Evolutionary conservation across 176 grass and related monocot species (phyloP).

Genomic region (Paspalum vaginatum): DNA sequence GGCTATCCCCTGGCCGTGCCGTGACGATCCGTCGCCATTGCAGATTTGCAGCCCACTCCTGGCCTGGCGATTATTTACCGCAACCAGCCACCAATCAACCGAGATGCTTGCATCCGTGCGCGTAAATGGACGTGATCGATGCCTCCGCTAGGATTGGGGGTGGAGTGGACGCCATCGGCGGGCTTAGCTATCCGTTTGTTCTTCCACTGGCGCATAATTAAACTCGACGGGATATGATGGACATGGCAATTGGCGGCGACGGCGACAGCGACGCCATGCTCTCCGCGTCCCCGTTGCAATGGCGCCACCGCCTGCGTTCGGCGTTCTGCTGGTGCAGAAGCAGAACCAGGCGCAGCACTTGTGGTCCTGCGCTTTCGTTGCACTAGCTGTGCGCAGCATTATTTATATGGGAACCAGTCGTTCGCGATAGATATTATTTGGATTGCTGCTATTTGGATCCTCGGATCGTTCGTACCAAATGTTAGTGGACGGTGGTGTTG

Average conservation of each 20-base stretch:
- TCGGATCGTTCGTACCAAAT: not conserved
- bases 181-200: constrained; percentile 19
- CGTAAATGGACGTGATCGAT: not conserved
- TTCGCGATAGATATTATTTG: not conserved
- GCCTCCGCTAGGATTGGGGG: not conserved
- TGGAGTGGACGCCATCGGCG: constrained; percentile 39
- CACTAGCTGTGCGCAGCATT: not conserved
- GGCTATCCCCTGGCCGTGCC: not conserved
- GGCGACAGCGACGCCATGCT: not conserved
- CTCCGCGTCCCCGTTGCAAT: not conserved
- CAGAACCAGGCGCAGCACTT: not conserved
- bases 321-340: not conserved
- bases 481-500: not conserved
- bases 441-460: not conserved
- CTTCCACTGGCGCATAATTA: not conserved
- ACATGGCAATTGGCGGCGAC: not conserved
- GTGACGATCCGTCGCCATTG: not conserved
- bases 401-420: not conserved
- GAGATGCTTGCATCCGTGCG: not conserved
- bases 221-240: not conserved
- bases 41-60: not conserved
- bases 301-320: not conserved
- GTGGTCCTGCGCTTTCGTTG: constrained; percentile 11
- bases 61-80: constrained; percentile 2
- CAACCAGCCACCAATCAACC: not conserved